Evolutionary conservation across 2,329 filamentous ascomycete species (phyloP).

Genomic region (Fusarium agapanthi): DNA sequence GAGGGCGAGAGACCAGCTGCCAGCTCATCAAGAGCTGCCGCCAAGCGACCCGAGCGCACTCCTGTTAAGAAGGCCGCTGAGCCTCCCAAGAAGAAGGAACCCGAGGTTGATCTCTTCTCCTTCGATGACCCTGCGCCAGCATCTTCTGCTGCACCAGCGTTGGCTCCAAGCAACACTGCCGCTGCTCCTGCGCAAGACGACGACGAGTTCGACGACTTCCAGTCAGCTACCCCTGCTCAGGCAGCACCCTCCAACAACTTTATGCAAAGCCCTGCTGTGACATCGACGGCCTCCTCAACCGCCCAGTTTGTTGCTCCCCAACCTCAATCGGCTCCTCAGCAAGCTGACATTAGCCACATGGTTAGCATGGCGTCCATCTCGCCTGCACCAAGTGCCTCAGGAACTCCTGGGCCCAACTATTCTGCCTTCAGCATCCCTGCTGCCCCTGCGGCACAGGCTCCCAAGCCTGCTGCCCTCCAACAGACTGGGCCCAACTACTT

Average conservation of each 20-base stretch:
- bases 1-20: slow-evolving; percentile 66
- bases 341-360: slow-evolving; percentile 81
- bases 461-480: slow-evolving; percentile 74
- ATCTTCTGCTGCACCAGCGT: slow-evolving; percentile 53
- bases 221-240: slow-evolving; percentile 78
- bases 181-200: slow-evolving; percentile 54
- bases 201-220: slow-evolving; percentile 98
- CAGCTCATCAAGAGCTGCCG: slow-evolving; percentile 57
- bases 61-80: slow-evolving; percentile 60
- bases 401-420: slow-evolving; percentile 68
- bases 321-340: slow-evolving; percentile 84
- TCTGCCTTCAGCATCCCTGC: slow-evolving; percentile 63
- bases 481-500: slow-evolving; percentile 89
- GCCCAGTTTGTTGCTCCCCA: slow-evolving; percentile 82
- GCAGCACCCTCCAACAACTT: slow-evolving; percentile 51
- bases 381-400: slow-evolving; percentile 68
- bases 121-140: slow-evolving; percentile 80
- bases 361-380: slow-evolving; percentile 83
- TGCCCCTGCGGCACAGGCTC: slow-evolving; percentile 52
- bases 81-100: slow-evolving; percentile 81
- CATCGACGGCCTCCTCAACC: slow-evolving; percentile 62
- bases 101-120: slow-evolving; percentile 91
- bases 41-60: slow-evolving; percentile 45
- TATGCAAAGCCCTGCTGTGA: slow-evolving; percentile 56
- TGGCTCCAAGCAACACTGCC: slow-evolving; percentile 45